A percentile compares a stretch with the other conserved stretches of the same genome.
Conservation (phyloP, 306 rosid species). For the Rosa lucieae region DNA sequence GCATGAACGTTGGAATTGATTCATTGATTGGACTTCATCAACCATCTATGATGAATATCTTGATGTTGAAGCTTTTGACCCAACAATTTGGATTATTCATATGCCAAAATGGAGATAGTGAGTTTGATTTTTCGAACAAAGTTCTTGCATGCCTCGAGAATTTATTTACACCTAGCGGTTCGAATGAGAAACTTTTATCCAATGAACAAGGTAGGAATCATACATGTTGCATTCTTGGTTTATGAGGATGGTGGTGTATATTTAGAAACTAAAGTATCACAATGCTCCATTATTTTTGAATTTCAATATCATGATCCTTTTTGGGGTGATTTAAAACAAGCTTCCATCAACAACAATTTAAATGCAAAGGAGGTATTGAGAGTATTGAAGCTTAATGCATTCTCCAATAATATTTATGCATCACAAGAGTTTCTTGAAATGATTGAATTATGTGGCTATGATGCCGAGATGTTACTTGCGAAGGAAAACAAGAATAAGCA, state of each 20-base stretch:
- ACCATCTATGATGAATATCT: neutral
- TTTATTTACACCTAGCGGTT: no score
- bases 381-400: neutral
- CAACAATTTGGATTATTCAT: neutral
- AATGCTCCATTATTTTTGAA: neutral
- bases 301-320: neutral
- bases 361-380: no score
- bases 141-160: no score
- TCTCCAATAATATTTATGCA: neutral
- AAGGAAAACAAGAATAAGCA: neutral
- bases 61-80: neutral
- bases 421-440: neutral
- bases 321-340: neutral
- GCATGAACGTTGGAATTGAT: neutral
- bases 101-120: neutral
- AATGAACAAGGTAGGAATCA: neutral
- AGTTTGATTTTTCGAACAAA: no score
- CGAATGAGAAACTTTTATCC: neutral
- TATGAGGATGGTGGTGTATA: neutral
- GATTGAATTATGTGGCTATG: neutral
- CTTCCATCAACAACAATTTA: no score
- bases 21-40: neutral
- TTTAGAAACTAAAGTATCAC: neutral
- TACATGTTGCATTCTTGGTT: neutral
- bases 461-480: neutral